A percentile compares a stretch with the other conserved stretches of the same genome.
phyloP scores from a whole-genome alignment of 768 basidiomycete species.

The Aureoboletus auriporus region DNA sequence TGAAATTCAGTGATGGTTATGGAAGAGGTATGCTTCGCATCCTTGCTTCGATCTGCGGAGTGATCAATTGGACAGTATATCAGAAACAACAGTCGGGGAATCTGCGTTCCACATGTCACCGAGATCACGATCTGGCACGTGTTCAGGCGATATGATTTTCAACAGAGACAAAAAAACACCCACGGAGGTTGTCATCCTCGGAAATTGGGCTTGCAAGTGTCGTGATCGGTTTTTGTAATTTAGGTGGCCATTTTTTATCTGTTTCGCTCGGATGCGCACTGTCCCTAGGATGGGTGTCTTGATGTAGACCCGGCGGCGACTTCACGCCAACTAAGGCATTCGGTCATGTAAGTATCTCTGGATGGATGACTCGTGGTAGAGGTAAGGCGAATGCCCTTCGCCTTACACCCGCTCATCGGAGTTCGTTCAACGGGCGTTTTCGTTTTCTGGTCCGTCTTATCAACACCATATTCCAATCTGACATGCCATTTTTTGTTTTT shows the following conservation, averaged over 20 bases:
- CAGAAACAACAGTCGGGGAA: slow-evolving; percentile 15
- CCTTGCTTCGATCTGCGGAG: slow-evolving; percentile 26
- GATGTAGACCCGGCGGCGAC: neutral
- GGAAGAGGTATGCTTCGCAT: slow-evolving; percentile 17
- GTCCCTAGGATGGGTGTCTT: neutral
- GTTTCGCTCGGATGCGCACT: neutral
- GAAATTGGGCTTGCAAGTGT: slow-evolving; percentile 16
- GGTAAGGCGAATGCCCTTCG: neutral
- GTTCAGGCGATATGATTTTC: slow-evolving; percentile 5
- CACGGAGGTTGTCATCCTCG: slow-evolving; percentile 17
- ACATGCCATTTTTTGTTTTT: neutral
- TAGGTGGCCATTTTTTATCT: neutral
- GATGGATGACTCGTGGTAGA: neutral
- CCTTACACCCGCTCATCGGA: slow-evolving; percentile 8
- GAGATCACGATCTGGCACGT: slow-evolving; percentile 6
- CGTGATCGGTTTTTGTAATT: slow-evolving; percentile 7
- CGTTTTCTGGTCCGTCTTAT: slow-evolving; percentile 8
- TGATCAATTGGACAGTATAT: slow-evolving; percentile 13
- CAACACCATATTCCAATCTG: slow-evolving; percentile 1
- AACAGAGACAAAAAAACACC: neutral
- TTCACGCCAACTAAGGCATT: neutral
- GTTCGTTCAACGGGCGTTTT: neutral
- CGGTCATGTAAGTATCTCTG: neutral
- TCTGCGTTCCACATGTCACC: neutral
- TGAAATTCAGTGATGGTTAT: slow-evolving; percentile 26